Evolutionary conservation across 805 yeast species (phyloP), one percentile per base, ranked within the genome.

Genomic region (Wickerhamomyces ciferrii): DNA sequence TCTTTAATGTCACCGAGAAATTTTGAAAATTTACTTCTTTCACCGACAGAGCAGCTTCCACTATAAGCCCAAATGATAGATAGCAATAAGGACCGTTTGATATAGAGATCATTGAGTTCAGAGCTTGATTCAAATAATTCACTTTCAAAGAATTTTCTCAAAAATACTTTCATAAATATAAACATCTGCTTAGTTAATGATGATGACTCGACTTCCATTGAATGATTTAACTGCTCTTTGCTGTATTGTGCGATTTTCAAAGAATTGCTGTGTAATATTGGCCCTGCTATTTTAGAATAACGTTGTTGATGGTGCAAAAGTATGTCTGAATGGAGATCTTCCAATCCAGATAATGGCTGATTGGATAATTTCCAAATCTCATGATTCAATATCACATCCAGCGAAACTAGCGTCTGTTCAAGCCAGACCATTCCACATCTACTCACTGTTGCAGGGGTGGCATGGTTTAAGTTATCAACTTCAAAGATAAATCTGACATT

Each of bases 371-470:
- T 24, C 13, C 41, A 41, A 14, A 59, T 7, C 23, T 66, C 56
- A 23, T 63, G 53, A n/a, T 54, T 43, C 10, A 58, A 45, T 9
- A 60, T 25, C 49, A 61, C 61, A 3, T 38, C 36, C 2, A 55
- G 21, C 1, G 50, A 39, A 2, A 70, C 56, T 0, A 63, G 46
- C 7, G 52, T 48, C 2, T 58, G 54, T n/a, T 80, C 82, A 53
- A 87, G 66, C 83, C 90, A 86, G 1, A 91, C 69, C 76, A 92
- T 81, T 4, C 96, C 96, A 71, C 97, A 91, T 61, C 98, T 76
- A 63, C 94, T 87, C 21, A 92, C 76, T 0, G 98, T 92, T 0
- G 98, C 98, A 0, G 88, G 88, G 0, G 98, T 92, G 0, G 96
- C 86, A 53, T 76, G 69, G 2, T 66, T 61, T 44, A 92, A 63